Evolutionary conservation across 1,139 yeast genomes (phyloP).

Genomic region (Debaryomyces sp.): DNA sequence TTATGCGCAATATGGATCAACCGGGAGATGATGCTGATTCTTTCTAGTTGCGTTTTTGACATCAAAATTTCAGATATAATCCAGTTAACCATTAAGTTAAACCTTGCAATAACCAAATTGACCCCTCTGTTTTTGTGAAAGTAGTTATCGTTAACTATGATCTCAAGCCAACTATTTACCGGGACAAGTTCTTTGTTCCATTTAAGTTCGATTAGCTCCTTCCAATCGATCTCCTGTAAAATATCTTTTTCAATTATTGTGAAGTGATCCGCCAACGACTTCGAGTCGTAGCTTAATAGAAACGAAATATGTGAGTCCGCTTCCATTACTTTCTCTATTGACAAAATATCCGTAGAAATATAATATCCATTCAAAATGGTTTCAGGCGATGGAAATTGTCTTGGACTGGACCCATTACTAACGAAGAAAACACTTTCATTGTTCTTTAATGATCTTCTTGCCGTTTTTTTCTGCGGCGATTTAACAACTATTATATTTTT

Average conservation of each 20-base stretch:
- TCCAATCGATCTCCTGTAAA: slow-evolving; percentile 87
- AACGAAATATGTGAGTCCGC: slow-evolving; percentile 70
- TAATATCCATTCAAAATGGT: slow-evolving; percentile 40
- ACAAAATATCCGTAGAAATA: slow-evolving; percentile 31
- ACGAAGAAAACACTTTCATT: neutral
- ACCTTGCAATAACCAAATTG: slow-evolving; percentile 82
- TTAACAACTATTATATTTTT: slow-evolving; percentile 6
- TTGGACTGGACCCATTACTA: slow-evolving; percentile 6
- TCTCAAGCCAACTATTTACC: slow-evolving; percentile 84
- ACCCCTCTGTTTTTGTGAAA: slow-evolving; percentile 62
- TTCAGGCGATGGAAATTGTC: slow-evolving; percentile 30
- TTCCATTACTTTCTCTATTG: slow-evolving; percentile 40
- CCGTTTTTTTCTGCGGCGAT: neutral
- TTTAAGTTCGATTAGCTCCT: slow-evolving; percentile 75
- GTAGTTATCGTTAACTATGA: slow-evolving; percentile 63
- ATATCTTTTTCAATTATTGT: slow-evolving; percentile 87
- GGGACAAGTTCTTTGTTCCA: slow-evolving; percentile 73
- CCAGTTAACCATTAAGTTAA: slow-evolving; percentile 91
- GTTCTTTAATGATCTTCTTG: neutral
- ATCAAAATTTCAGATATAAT: slow-evolving; percentile 82
- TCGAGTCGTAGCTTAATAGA: slow-evolving; percentile 69
- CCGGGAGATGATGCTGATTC: slow-evolving; percentile 70
- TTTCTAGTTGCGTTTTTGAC: slow-evolving; percentile 59
- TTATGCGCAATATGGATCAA: slow-evolving; percentile 85
- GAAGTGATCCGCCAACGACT: slow-evolving; percentile 71